Evolutionary conservation across 345 rosid genomes (phyloP).

Genomic region (Alliaria petiolata): DNA sequence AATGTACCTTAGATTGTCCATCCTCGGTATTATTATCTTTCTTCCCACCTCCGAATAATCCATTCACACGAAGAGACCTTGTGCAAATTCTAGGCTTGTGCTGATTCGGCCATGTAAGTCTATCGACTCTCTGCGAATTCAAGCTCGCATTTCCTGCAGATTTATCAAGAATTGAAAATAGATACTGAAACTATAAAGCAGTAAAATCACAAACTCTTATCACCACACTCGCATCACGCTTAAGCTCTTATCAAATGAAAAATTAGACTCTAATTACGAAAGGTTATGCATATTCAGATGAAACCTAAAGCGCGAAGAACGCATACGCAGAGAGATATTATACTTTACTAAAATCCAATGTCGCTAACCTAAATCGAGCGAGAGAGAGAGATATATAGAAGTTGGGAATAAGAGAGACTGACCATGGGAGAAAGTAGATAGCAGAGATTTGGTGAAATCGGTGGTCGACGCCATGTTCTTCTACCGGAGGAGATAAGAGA

Average conservation of each 20-base stretch:
- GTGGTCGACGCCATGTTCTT: constrained; percentile 47
- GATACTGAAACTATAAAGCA: no score
- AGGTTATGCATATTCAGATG: not conserved
- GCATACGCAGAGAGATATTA: no score
- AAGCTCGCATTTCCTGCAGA: constrained; percentile 20
- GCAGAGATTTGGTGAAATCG: constrained; percentile 37
- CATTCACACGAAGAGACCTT: constrained; percentile 50
- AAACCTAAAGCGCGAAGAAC: not conserved
- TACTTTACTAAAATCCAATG: no score
- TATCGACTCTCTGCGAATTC: constrained; percentile 35
- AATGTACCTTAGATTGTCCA: constrained; percentile 64
- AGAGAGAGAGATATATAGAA: not conserved
- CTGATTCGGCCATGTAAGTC: constrained; percentile 24
- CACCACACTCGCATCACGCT: not conserved
- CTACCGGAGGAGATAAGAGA: not conserved
- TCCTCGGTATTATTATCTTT: constrained; percentile 55
- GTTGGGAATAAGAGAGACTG: not conserved
- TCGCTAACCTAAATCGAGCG: not conserved
- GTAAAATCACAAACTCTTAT: no score
- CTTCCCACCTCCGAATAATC: constrained; percentile 83
- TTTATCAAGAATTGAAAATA: no score
- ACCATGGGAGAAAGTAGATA: constrained; percentile 43
- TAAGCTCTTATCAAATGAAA: not conserved
- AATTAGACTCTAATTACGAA: no score
- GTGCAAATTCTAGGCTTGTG: constrained; percentile 15